phyloP scores from a whole-genome alignment of 225 moss, liverwort and hornwort species.

The Lunularia cruciata region DNA sequence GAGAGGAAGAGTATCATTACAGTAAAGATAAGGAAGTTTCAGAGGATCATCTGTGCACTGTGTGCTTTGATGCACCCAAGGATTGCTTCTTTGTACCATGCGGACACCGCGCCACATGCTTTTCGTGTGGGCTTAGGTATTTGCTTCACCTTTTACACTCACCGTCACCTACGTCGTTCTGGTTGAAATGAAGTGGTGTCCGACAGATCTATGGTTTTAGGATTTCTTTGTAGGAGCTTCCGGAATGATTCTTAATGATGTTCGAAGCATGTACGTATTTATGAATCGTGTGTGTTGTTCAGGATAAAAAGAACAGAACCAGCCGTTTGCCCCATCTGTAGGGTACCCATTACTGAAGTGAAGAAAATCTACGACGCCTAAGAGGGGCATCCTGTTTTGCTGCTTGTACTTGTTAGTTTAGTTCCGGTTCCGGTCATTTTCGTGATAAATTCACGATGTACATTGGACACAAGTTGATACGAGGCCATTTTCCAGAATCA shows the following conservation, averaged over 20 bases:
- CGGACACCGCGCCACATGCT: constrained; percentile 87
- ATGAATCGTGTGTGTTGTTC: constrained; percentile 27
- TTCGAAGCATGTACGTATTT: not conserved
- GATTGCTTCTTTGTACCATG: constrained; percentile 86
- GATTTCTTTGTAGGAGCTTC: not conserved
- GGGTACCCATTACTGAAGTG: constrained; percentile 65
- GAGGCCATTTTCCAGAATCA: not conserved
- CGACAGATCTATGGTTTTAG: not conserved
- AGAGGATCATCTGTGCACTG: constrained; percentile 64
- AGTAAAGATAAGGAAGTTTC: constrained; percentile 29
- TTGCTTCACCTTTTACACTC: not conserved
- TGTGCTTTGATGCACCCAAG: constrained; percentile 78
- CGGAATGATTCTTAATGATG: not conserved
- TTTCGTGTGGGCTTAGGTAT: constrained; percentile 71
- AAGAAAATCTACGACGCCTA: constrained; percentile 67
- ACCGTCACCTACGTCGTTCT: not conserved
- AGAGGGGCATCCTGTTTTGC: not conserved
- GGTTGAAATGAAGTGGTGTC: not conserved
- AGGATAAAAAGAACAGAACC: constrained; percentile 61
- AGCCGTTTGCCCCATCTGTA: constrained; percentile 78
- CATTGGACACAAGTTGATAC: not conserved
- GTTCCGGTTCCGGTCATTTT: not conserved
- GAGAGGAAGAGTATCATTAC: constrained; percentile 23
- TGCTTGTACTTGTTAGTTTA: constrained; percentile 4
- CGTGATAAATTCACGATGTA: constrained; percentile 1